Conservation (phyloP, 768 basidiomycete genomes). For the Galerina marginata region DNA sequence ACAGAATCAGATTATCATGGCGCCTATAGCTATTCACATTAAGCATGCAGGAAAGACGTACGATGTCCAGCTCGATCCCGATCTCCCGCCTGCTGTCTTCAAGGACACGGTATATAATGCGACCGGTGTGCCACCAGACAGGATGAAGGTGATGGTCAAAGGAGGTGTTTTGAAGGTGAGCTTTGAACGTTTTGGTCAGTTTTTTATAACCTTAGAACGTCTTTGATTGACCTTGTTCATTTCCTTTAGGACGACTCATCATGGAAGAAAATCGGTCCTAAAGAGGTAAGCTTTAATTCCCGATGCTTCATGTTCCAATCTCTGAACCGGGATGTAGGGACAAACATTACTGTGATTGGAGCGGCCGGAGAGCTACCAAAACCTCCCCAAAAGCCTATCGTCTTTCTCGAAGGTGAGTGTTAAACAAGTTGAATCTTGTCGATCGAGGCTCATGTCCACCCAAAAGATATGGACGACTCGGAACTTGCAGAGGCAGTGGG, state of each 20-base stretch:
- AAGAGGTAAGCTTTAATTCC: slow-evolving; percentile 59
- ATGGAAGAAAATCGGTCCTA: slow-evolving; percentile 84
- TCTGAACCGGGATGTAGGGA: slow-evolving; percentile 51
- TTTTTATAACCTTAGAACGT: not conserved
- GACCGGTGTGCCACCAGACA: slow-evolving; percentile 87
- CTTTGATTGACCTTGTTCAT: not conserved
- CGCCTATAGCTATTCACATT: slow-evolving; percentile 75
- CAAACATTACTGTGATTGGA: slow-evolving; percentile 95
- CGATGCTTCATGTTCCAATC: not conserved
- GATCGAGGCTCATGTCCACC: not conserved
- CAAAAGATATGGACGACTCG: slow-evolving; percentile 81
- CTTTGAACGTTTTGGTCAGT: slow-evolving; percentile 3
- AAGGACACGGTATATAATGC: slow-evolving; percentile 81
- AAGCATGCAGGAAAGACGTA: slow-evolving; percentile 89
- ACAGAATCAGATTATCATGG: slow-evolving; percentile 47
- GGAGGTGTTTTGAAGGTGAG: slow-evolving; percentile 87
- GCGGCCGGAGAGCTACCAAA: slow-evolving; percentile 91
- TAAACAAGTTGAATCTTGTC: not conserved
- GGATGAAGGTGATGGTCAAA: slow-evolving; percentile 98
- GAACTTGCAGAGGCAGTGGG: slow-evolving; percentile 82
- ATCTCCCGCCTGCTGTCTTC: slow-evolving; percentile 72
- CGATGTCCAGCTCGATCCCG: slow-evolving; percentile 73
- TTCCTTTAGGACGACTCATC: slow-evolving; percentile 77
- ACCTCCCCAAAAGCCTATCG: slow-evolving; percentile 76
- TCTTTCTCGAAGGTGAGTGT: slow-evolving; percentile 82